Evolutionary conservation across 371 early-diverging fungal species (phyloP), one percentile per base, ranked within the genome.

Genomic region (Mortierella sp.): DNA sequence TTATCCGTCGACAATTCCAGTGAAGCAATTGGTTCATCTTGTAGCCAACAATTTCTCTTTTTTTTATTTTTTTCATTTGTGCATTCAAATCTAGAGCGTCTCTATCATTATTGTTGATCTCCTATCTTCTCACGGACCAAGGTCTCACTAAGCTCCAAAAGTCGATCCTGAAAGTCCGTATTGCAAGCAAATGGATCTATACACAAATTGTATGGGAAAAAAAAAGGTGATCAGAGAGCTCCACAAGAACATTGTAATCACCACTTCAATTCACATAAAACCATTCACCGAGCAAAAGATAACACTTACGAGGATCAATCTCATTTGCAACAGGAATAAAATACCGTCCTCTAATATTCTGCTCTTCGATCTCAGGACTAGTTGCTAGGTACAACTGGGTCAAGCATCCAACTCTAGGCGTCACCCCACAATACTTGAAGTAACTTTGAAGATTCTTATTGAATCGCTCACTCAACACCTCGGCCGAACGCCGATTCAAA

Each of bases 311-410:
- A 23, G 72, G 77, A 8, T 55, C 32, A n/a, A 68, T 51, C 35
- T 76, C 77, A 13, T 67, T 63, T 1, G 68, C 72, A 13, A 68
- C 60, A 0, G 77, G 72, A 19, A 76, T 54, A 71, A 71, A 76
- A 49, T 76, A 71, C 42, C 53, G 15, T 1, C 77, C 77, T 8
- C 72, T 40, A 22, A 68, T 53, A 43, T 71, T 56, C 61, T 43
- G 45, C 49, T 60, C 65, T 31, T 64, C 72, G 19, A 71, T 26
- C 26, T 76, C 68, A 23, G 90, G 89, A 15, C 91, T 88, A 9
- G 91, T 86, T 1, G 91, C 91, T 23, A 88, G 64, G 49, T 87
- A 89, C 19, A 93, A 69, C 32, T 89, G 87, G 1, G 92, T 87
- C 53, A 89, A 69, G 5, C 90, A 86, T 19, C 92, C 93, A 1